Conservation (phyloP, 1,139 yeast species). For the Suhomyces ambrosiae region DNA sequence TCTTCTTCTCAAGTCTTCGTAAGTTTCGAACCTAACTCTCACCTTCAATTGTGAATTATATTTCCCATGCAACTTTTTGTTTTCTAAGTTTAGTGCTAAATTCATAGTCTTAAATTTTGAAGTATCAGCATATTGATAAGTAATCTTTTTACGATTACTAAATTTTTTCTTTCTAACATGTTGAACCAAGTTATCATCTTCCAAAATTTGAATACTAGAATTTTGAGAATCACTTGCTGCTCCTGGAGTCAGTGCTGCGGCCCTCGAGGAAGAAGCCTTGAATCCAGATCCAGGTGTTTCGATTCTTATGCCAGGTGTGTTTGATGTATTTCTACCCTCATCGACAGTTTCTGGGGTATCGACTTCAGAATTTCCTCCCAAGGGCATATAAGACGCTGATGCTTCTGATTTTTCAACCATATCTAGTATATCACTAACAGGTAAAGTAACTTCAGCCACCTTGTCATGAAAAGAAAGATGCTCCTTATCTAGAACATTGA, state of each 20-base stretch:
- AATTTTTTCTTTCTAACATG: conserved; percentile 32
- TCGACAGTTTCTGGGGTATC: background rate
- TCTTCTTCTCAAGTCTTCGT: conserved; percentile 61
- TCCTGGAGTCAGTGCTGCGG: conserved; percentile 1
- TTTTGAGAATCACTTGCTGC: conserved; percentile 10
- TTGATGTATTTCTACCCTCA: background rate
- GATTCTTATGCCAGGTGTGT: background rate
- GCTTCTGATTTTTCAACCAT: conserved; percentile 4
- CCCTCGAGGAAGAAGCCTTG: background rate
- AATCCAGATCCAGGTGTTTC: conserved; percentile 1
- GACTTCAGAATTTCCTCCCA: conserved; percentile 3
- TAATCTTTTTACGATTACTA: conserved; percentile 29
- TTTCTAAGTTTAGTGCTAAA: conserved; percentile 37
- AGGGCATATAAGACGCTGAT: conserved; percentile 9
- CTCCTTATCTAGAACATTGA: conserved; percentile 83
- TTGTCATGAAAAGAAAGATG: conserved; percentile 79
- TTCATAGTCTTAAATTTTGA: conserved; percentile 48
- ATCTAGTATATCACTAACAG: conserved; percentile 50
- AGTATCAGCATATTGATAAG: conserved; percentile 38
- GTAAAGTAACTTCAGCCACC: conserved; percentile 66
- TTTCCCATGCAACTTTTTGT: conserved; percentile 35
- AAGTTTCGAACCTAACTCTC: conserved; percentile 69
- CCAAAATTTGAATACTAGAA: conserved; percentile 28
- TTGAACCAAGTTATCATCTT: conserved; percentile 36
- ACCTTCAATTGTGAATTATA: conserved; percentile 59